phyloP scores from a whole-genome alignment of 306 rosid genomes.

The Fragaria iinumae region DNA sequence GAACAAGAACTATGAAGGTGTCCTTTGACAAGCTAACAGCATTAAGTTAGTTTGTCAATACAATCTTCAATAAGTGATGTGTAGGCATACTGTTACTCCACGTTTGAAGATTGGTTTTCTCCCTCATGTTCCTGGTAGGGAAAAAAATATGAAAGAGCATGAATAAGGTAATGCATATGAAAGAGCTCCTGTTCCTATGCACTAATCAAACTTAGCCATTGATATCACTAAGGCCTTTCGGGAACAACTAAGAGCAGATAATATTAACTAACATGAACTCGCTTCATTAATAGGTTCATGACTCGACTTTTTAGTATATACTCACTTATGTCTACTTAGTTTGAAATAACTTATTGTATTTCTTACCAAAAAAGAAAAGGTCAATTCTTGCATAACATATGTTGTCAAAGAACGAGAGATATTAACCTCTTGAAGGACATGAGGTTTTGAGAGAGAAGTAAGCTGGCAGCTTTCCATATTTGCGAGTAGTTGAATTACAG shows the following conservation, averaged over 20 bases:
- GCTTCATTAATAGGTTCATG: neutral
- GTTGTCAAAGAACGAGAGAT: slow-evolving; percentile 1
- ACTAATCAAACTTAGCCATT: neutral
- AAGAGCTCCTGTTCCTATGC: neutral
- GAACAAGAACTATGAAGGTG: slow-evolving; percentile 5
- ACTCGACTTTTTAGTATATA: neutral
- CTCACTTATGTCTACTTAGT: neutral
- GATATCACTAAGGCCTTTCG: neutral
- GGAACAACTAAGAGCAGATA: neutral
- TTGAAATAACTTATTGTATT: neutral
- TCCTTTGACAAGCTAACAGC: neutral
- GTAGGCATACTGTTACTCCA: slow-evolving; percentile 14
- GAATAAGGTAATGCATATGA: slow-evolving; percentile 13
- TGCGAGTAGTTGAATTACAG: slow-evolving; percentile 66
- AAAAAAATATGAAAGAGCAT: slow-evolving; percentile 3
- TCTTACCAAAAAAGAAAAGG: neutral
- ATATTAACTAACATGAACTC: neutral
- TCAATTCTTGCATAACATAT: neutral
- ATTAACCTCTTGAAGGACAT: slow-evolving; percentile 53
- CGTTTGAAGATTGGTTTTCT: slow-evolving; percentile 33
- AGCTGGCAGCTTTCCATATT: slow-evolving; percentile 89
- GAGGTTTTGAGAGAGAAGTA: slow-evolving; percentile 44
- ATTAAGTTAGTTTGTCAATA: neutral
- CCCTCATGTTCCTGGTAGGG: slow-evolving; percentile 42
- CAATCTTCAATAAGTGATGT: neutral